Base-by-base conservation (phyloP, 345 rosid genomes). In the Corymbia maculata region DNA sequence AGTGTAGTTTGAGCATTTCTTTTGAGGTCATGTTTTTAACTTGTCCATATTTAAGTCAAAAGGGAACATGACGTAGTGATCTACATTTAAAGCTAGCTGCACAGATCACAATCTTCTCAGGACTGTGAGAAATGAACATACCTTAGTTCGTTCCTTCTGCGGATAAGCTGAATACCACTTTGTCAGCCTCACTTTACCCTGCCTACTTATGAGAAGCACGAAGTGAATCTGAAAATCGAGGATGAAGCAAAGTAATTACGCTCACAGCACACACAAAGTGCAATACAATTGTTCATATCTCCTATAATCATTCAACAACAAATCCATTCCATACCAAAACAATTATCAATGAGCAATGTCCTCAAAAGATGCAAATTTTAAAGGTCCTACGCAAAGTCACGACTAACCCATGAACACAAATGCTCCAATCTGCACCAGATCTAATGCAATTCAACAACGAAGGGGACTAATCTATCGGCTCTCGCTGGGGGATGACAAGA, bases 91-190 rank as follows among this genome's bases (percentile, higher is more conserved):
- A 85, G 22, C 19, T 16, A 85, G 13, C 36, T 2, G 7, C 53
- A 47, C 36, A 26, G 53, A 22, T 26, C 52, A 26, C 86, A 32
- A 68, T 68, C 32, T n/a, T 53, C 49, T 36, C 51, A 68, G 44
- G 55, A 16, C 68, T 4, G 13, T 36, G 47, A 82, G 64, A 16
- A 42, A 50, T 19, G 24, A 70, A n/a, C 24, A 79, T 93, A 94
- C 98, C 98, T 94, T 95, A 82, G 89, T 86, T 88, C 99, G 93
- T 92, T 98, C 99, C 95, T 98, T 98, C 90, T 98, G 99, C 11
- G 98, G 45, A 91, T 97, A 97, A 86, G 99, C 97, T 36, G 98
- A 97, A 91, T 97, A 98, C 99, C 99, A 97, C 88, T 98, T 98
- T 66, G 99, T 97, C 89, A 97, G 93, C 92, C 99, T 91, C 64